Percentiles rank a stretch among this genome's conserved stretches.
These are phyloP conservation scores for Wakefieldia striispora DNA, from an alignment of 768 basidiomycete genomes.

Conservation along the genomic window DNA sequence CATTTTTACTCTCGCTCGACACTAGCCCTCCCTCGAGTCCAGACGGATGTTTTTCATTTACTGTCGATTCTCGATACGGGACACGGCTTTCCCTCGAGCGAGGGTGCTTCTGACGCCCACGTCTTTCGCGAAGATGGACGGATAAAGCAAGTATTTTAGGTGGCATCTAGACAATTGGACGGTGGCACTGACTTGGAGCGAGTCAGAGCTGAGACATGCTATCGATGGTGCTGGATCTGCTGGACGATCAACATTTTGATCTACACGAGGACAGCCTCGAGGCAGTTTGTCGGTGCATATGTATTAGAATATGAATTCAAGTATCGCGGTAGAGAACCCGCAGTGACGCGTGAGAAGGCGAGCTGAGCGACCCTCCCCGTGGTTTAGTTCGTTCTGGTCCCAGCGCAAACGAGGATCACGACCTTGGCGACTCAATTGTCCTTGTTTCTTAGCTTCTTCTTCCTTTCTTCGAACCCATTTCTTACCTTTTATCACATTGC, in stretches of 20 bases:
- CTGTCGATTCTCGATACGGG: constrained; percentile 1
- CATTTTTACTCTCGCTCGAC: background rate
- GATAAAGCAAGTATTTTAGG: too few relatives aligned
- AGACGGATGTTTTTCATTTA: constrained; percentile 3
- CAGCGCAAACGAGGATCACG: constrained; percentile 29
- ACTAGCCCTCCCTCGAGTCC: background rate
- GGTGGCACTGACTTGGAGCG: background rate
- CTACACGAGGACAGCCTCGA: constrained; percentile 24
- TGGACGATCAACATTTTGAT: constrained; percentile 13
- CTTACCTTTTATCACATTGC: constrained; percentile 32
- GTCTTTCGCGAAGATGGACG: constrained; percentile 7
- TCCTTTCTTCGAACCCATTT: constrained; percentile 36
- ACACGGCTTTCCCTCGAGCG: background rate
- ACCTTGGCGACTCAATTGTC: constrained; percentile 25
- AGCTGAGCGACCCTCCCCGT: background rate
- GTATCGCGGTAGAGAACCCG: too few relatives aligned
- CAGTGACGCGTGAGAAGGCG: constrained; percentile 18
- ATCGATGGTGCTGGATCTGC: too few relatives aligned
- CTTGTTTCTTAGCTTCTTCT: constrained; percentile 33
- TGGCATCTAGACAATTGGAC: constrained; percentile 1
- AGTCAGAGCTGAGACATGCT: too few relatives aligned
- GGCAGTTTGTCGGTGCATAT: constrained; percentile 5
- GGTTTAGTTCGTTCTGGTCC: constrained; percentile 17
- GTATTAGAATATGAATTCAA: too few relatives aligned
- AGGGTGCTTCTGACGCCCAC: constrained; percentile 8